Evolutionary conservation across 306 rosid species (phyloP).

Genomic region (Mimosa pudica): DNA sequence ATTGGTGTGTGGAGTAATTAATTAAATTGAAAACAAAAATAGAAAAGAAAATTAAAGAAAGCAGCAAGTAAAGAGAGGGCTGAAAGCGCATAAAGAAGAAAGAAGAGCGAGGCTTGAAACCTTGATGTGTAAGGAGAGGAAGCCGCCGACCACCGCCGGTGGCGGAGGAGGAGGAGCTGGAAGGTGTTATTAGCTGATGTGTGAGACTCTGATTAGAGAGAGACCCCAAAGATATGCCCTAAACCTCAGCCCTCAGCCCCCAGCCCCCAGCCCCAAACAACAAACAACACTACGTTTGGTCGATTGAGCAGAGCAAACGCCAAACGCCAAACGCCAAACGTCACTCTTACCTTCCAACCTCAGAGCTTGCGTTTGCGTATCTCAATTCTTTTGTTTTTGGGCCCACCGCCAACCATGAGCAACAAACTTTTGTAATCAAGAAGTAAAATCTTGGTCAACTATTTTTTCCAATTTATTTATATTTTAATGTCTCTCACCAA

Average conservation of each 20-base stretch:
- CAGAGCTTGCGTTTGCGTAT: not conserved
- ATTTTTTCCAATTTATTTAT: not conserved
- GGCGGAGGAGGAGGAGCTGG: not conserved
- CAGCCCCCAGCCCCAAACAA: not conserved
- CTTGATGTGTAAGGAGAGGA: slow-evolving; percentile 11
- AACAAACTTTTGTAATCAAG: too few species aligned
- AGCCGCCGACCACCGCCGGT: slow-evolving; percentile 36
- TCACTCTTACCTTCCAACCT: not conserved
- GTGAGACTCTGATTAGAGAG: not conserved
- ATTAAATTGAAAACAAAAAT: not conserved
- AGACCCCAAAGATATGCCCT: not conserved
- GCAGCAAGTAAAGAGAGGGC: not conserved
- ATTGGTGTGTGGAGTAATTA: not conserved
- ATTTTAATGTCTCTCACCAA: not conserved
- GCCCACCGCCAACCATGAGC: not conserved
- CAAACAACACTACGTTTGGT: not conserved
- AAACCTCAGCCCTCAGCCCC: not conserved
- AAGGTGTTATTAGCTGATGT: not conserved
- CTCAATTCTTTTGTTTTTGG: not conserved
- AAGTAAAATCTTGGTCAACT: not conserved
- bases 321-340: not conserved
- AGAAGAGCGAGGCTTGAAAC: slow-evolving; percentile 22
- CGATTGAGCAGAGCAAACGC: too few species aligned
- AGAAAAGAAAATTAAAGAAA: slow-evolving; percentile 5
- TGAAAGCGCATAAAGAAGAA: not conserved